phyloP scores from a whole-genome alignment of 805 yeast genomes.

The Saccharomycopsis oosterbeekiorum region DNA sequence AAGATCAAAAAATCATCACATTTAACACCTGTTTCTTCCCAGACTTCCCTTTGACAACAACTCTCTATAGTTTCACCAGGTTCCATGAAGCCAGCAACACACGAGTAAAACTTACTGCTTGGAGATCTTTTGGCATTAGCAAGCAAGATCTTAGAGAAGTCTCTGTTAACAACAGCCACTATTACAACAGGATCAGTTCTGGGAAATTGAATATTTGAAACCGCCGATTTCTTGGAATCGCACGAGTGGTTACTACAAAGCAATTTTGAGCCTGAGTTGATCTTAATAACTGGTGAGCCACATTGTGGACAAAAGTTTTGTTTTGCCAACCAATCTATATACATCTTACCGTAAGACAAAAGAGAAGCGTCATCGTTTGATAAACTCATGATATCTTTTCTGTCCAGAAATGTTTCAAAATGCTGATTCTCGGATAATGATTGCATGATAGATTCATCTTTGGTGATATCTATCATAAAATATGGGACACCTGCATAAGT shows the following conservation, averaged over 20 bases:
- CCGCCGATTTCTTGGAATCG: constrained; percentile 32
- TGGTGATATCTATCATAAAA: constrained; percentile 43
- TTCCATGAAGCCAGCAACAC: constrained; percentile 94
- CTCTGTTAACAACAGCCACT: constrained; percentile 60
- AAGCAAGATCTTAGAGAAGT: constrained; percentile 52
- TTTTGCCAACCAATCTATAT: constrained; percentile 72
- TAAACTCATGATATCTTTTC: constrained; percentile 20
- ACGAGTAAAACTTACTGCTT: constrained; percentile 52
- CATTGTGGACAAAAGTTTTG: constrained; percentile 82
- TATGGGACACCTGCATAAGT: constrained; percentile 54
- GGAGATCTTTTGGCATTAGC: constrained; percentile 62
- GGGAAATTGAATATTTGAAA: constrained; percentile 81
- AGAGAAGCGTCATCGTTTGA: constrained; percentile 46
- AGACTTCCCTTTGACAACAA: constrained; percentile 79
- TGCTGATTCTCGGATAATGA: background rate
- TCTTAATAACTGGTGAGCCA: constrained; percentile 52
- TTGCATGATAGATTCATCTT: background rate
- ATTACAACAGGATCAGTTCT: constrained; percentile 87
- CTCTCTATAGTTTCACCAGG: constrained; percentile 88
- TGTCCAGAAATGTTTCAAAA: background rate
- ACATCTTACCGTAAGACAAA: constrained; percentile 75
- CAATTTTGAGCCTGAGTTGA: constrained; percentile 60
- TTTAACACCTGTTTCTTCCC: constrained; percentile 90
- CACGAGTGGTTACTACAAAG: constrained; percentile 34
- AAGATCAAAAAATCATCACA: constrained; percentile 49